These are phyloP conservation scores for Pseudonectria buxi DNA, from an alignment of 2,329 filamentous ascomycete genomes.

Conservation along the genomic window DNA sequence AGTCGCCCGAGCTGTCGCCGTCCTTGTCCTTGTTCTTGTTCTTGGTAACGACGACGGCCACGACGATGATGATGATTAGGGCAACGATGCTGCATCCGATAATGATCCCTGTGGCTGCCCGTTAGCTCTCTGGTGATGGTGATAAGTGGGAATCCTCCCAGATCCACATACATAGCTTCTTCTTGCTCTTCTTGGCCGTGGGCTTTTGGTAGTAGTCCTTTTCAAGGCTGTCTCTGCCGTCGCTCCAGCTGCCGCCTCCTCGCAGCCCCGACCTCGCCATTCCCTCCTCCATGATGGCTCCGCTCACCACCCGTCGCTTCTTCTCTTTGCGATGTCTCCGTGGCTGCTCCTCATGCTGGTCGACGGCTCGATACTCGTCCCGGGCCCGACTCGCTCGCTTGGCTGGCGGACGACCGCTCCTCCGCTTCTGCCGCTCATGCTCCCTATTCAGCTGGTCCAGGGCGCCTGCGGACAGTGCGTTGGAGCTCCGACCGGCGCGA, in stretches of 20 bases:
- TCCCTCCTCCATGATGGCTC: slow-evolving; percentile 63
- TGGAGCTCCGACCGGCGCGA: slow-evolving; percentile 19
- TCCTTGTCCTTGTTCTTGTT: slow-evolving; percentile 26
- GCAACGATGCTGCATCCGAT: slow-evolving; percentile 47
- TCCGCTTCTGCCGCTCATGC: slow-evolving; percentile 46
- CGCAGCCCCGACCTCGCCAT: slow-evolving; percentile 34
- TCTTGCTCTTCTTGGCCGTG: slow-evolving; percentile 43
- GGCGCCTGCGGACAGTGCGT: slow-evolving; percentile 43
- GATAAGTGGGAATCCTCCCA: neutral
- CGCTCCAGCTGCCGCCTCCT: slow-evolving; percentile 36
- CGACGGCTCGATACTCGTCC: slow-evolving; percentile 16
- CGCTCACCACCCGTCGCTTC: slow-evolving; percentile 61
- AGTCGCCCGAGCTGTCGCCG: slow-evolving; percentile 13
- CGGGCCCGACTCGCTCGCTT: slow-evolving; percentile 17
- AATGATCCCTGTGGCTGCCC: slow-evolving; percentile 43
- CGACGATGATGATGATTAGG: slow-evolving; percentile 60
- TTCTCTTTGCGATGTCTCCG: slow-evolving; percentile 34
- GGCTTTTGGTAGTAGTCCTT: slow-evolving; percentile 40
- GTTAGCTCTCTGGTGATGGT: slow-evolving; percentile 17
- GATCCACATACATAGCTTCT: slow-evolving; percentile 58
- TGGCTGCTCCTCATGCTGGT: slow-evolving; percentile 20
- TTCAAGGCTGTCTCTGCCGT: slow-evolving; percentile 41
- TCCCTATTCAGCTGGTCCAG: slow-evolving; percentile 59
- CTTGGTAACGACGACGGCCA: slow-evolving; percentile 59
- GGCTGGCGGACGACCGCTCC: slow-evolving; percentile 31